Conservation (phyloP, 192 early-diverging fungal genomes). For the Coemansia guatemalensis region DNA sequence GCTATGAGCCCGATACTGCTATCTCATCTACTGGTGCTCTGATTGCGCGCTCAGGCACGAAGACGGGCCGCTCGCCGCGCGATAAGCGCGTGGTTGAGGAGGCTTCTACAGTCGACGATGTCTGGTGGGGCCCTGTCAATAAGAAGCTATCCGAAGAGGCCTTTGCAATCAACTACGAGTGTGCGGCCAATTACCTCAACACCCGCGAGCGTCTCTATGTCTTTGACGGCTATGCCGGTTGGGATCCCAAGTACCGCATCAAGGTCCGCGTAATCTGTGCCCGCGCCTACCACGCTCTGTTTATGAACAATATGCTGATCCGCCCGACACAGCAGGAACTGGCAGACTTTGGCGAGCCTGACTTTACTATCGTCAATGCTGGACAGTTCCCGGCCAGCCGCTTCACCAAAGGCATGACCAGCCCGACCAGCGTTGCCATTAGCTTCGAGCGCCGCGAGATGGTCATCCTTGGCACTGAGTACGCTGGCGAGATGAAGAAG, state of each 20-base stretch:
- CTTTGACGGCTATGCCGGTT: conserved; percentile 98
- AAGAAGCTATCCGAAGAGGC: conserved; percentile 77
- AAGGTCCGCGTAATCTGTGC: conserved; percentile 95
- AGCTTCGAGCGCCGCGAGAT: conserved; percentile 94
- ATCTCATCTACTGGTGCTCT: conserved; percentile 92
- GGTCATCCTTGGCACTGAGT: conserved; percentile 98
- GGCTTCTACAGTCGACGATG: conserved; percentile 73
- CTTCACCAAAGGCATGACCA: conserved; percentile 95
- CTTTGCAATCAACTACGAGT: conserved; percentile 93
- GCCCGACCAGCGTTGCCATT: conserved; percentile 86
- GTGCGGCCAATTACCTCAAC: conserved; percentile 94
- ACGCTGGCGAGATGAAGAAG: conserved; percentile 99
- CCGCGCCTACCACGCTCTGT: conserved; percentile 94
- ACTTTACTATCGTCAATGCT: conserved; percentile 98
- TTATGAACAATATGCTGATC: conserved; percentile 99
- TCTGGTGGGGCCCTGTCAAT: conserved; percentile 99
- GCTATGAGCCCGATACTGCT: conserved; percentile 77
- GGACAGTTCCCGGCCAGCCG: conserved; percentile 93
- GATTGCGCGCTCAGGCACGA: conserved; percentile 85
- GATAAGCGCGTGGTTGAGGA: conserved; percentile 99
- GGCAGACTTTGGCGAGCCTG: conserved; percentile 88
- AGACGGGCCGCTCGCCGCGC: conserved; percentile 90
- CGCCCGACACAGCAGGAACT: conserved; percentile 90
- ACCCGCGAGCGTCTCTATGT: conserved; percentile 87
- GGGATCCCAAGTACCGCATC: conserved; percentile 98